Evolutionary conservation across 805 yeast genomes (phyloP), one percentile per base, ranked within the genome.

Genomic region (Wickerhamomyces tratensis): DNA sequence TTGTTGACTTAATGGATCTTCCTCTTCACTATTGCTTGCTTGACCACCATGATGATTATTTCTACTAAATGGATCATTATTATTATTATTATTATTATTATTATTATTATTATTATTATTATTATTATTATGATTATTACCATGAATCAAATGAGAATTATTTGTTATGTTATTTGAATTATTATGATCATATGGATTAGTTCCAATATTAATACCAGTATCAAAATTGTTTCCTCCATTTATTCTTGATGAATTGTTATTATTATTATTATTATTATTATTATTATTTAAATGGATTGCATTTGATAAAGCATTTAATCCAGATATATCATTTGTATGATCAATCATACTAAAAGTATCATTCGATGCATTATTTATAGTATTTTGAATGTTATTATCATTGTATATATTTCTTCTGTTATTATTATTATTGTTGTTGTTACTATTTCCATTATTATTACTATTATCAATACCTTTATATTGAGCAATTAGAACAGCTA

Each of bases 401-500:
- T 12, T 12, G n/a, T 31, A 6, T 3, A 6, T 31, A 31, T 31
- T 25, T 9, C 11, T 15, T 14, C 8, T 35, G 15, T 35, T 25
- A 29, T 25, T 36, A 29, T 25, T 36, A 10, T 20, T 36, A 37
- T 30, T 39, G 36, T 11, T 39, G 27, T 27, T 44, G 11, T n/a
- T 25, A 25, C 25, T 13, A 14, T 11, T 26, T 6, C n/a, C 33
- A 20, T 27, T 38, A 6, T 13, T 13, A 13, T 26, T 25, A 8
- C 37, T 13, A 29, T n/a, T 44, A 25, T 25, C 47, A 15, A 33
- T 14, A 11, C 48, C 65, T 60, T 77, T 80, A 58, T 83, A 83
- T 50, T 79, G 84, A 0, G 88, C 89, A 31, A 83, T 76, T 41
- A 83, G 66, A 0, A 86, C 86, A 6, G 86, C 79, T 33, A 84